Base-by-base conservation (phyloP, 2,329 filamentous ascomycete genomes). In the Penicillium sp. region DNA sequence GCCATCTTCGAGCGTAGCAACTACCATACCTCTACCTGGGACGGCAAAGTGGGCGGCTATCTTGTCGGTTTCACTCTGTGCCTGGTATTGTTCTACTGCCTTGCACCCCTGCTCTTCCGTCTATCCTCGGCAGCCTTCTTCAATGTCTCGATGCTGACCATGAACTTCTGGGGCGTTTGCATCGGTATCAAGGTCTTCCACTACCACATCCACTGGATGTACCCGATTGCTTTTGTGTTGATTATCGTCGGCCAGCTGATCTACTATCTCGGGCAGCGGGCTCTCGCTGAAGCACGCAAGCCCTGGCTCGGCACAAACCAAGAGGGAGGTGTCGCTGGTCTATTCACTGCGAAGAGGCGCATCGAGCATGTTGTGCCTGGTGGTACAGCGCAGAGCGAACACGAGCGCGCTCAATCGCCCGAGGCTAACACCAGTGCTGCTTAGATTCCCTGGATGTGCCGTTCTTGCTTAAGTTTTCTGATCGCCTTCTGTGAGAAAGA, bases 111-210 rank as follows among this genome's bases (percentile, higher is more conserved):
- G 49, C 81, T 99, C 58, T 86, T 97, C 74, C 89, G 94, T 60
- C 88, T 97, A 77, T 88, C 88, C 26, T 89, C 85, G 15, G 94
- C 94, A 2, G 93, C 92, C 18, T 96, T 99, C 76, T 95, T 96
- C 79, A 95, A 99, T 74, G 95, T 97, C 66, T 93, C 88, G 7
- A 79, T 99, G 60, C 79, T 99, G 54, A 97, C 94, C 2, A 90
- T 86, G 64, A 96, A 95, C 75, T 97, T 97, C 77, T 99, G 94
- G 94, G 92, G 91, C 60, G 88, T 95, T 57, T 88, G 95, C 61
- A 93, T 99, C 63, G 94, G 94, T 45, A 84, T 95, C 62, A 82
- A 86, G 69, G 89, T 97, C 45, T 95, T 99, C 67, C 84, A 87
- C 42, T 83, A 88, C 63, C 74, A 74, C 38, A 84, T 99, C 52